phyloP scores from a whole-genome alignment of 2,329 filamentous ascomycete species.

The Catunica adiposa region DNA sequence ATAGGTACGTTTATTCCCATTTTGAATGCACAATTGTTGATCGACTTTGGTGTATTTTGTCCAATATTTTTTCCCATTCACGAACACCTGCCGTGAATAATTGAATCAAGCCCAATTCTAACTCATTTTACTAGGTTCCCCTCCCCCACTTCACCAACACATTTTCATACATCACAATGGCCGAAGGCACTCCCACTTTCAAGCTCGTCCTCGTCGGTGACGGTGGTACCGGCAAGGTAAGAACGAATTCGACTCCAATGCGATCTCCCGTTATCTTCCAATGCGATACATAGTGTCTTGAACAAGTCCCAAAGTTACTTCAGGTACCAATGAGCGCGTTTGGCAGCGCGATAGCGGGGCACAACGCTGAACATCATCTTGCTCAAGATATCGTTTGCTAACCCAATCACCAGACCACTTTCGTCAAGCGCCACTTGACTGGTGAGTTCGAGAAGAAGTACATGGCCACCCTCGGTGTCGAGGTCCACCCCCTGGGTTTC shows the following conservation, averaged over 20 bases:
- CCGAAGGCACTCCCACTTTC: conserved; percentile 52
- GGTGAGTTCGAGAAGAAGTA: conserved; percentile 99
- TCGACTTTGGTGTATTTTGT: background rate
- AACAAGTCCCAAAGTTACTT: background rate
- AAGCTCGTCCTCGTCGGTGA: conserved; percentile 99
- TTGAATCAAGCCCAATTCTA: conserved; percentile 3
- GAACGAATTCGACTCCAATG: background rate
- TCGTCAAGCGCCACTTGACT: conserved; percentile 99
- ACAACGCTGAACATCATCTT: background rate
- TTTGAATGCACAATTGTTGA: conserved; percentile 1
- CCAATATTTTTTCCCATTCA: background rate
- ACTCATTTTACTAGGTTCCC: conserved; percentile 14
- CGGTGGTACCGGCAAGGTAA: conserved; percentile 96
- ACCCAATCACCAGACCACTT: conserved; percentile 64
- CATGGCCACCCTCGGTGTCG: conserved; percentile 97
- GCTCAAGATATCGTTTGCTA: background rate
- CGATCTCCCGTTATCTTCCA: background rate
- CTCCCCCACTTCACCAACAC: conserved; percentile 28
- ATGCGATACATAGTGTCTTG: background rate
- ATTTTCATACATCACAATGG: conserved; percentile 11
- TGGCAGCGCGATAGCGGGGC: conserved; percentile 10
- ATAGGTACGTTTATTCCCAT: conserved; percentile 8
- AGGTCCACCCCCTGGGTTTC: conserved; percentile 97
- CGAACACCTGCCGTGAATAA: background rate
- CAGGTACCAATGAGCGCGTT: background rate